Percentiles rank a stretch among this genome's conserved stretches.
These are phyloP conservation scores for Aureobasidium zeae DNA, from an alignment of 2,329 filamentous ascomycete genomes.

Conservation along the genomic window DNA sequence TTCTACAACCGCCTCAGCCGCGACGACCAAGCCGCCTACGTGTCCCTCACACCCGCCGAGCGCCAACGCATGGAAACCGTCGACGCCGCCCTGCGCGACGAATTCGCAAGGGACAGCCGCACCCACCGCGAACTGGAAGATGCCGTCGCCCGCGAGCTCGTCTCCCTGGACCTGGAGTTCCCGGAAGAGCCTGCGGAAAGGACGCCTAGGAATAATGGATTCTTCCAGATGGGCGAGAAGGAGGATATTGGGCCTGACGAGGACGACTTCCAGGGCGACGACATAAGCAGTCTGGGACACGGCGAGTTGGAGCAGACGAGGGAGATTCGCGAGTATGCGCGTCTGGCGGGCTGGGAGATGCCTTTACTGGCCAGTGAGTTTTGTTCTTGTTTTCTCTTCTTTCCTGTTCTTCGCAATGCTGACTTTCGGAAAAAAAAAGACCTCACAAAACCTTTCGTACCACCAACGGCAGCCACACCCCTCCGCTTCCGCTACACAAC, in stretches of 20 bases:
- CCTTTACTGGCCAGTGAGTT: conserved; percentile 68
- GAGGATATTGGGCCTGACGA: conserved; percentile 24
- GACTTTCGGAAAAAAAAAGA: conserved; percentile 43
- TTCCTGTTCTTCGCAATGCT: background rate
- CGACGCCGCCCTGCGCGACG: conserved; percentile 7
- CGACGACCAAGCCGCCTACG: conserved; percentile 18
- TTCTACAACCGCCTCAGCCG: conserved; percentile 18
- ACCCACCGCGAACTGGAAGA: conserved; percentile 17
- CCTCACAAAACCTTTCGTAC: conserved; percentile 69
- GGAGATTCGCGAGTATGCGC: conserved; percentile 79
- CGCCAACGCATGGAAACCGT: conserved; percentile 15
- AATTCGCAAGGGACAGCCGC: conserved; percentile 15
- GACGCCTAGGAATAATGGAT: conserved; percentile 15
- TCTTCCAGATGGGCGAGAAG: conserved; percentile 22
- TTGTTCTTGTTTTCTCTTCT: background rate
- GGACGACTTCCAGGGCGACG: conserved; percentile 65
- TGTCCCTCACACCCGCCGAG: conserved; percentile 16
- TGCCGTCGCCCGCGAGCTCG: conserved; percentile 7
- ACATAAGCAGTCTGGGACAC: conserved; percentile 76
- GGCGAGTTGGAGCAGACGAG: conserved; percentile 79
- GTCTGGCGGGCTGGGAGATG: conserved; percentile 91
- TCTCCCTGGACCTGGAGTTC: conserved; percentile 16
- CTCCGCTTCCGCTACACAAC: conserved; percentile 94
- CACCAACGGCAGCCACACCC: conserved; percentile 57
- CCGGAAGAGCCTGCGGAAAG: conserved; percentile 9